phyloP scores from a whole-genome alignment of 2,329 filamentous ascomycete species.

The Fusarium sacchari region DNA sequence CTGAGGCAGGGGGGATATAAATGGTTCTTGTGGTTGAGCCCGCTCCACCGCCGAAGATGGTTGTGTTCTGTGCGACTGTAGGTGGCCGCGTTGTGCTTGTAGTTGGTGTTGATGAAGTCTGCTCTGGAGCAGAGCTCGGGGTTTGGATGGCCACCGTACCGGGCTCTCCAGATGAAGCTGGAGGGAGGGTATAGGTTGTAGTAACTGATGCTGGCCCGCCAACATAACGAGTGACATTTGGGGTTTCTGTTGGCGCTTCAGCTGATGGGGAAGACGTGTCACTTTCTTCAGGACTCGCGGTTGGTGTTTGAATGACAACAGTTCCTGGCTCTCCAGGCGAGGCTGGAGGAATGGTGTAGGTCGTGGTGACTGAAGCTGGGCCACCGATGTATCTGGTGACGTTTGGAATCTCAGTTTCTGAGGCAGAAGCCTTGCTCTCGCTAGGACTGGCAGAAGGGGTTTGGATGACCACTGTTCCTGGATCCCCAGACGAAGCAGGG shows the following conservation, averaged over 20 bases:
- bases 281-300: background rate
- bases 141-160: background rate
- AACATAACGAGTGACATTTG: background rate
- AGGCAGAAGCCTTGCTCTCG: background rate
- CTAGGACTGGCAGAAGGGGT: background rate
- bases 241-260: background rate
- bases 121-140: background rate
- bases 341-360: background rate
- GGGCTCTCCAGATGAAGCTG: background rate
- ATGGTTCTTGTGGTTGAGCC: slow-evolving; percentile 1
- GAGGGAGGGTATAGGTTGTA: background rate
- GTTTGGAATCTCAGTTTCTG: background rate
- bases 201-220: background rate
- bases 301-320: background rate
- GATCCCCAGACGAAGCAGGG: background rate
- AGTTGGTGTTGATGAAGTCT: background rate
- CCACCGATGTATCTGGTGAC: background rate
- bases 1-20: background rate
- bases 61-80: background rate
- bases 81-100: background rate
- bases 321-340: background rate
- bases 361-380: background rate
- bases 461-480: slow-evolving; percentile 7
- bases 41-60: background rate
- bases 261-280: background rate